These are phyloP conservation scores for Tetrahymena elliotti DNA, from an alignment of 73 alveolate genomes.

Conservation along the genomic window DNA sequence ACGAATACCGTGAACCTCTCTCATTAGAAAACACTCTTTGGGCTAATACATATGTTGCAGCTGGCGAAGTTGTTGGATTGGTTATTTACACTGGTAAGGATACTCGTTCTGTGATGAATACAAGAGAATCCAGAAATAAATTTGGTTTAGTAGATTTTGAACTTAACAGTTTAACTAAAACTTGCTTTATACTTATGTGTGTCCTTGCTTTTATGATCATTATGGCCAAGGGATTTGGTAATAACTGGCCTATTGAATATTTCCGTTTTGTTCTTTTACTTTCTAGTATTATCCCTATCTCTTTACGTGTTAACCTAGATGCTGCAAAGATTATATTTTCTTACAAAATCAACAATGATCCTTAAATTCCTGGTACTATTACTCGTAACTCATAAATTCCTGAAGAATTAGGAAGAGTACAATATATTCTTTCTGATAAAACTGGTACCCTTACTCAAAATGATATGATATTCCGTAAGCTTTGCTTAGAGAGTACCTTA, in stretches of 20 bases:
- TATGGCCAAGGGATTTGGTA: slow-evolving; percentile 59
- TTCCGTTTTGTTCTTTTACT: slow-evolving; percentile 75
- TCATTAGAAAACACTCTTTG: slow-evolving; percentile 88
- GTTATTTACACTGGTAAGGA: slow-evolving; percentile 84
- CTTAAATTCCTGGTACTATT: slow-evolving; percentile 74
- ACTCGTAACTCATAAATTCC: slow-evolving; percentile 86
- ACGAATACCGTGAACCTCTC: slow-evolving; percentile 72
- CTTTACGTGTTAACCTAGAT: slow-evolving; percentile 83
- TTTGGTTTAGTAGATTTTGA: slow-evolving; percentile 77
- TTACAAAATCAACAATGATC: slow-evolving; percentile 58
- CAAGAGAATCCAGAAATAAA: slow-evolving; percentile 69
- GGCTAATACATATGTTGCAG: slow-evolving; percentile 88
- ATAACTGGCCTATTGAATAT: slow-evolving; percentile 55
- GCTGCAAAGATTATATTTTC: slow-evolving; percentile 78
- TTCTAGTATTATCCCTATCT: slow-evolving; percentile 82
- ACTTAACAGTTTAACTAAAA: slow-evolving; percentile 66
- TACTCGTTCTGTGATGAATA: slow-evolving; percentile 76
- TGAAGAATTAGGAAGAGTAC: slow-evolving; percentile 88
- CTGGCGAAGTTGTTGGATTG: slow-evolving; percentile 69
- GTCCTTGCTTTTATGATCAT: slow-evolving; percentile 61
- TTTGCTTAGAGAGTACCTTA: slow-evolving; percentile 61
- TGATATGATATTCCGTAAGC: slow-evolving; percentile 83
- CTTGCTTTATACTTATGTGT: slow-evolving; percentile 64
- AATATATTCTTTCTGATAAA: slow-evolving; percentile 78
- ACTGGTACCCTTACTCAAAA: slow-evolving; percentile 93